Percentiles rank a stretch among this genome's conserved stretches.
Evolutionary conservation across 2,329 filamentous ascomycete species (phyloP).

Genomic region (Westerdykella sp.): DNA sequence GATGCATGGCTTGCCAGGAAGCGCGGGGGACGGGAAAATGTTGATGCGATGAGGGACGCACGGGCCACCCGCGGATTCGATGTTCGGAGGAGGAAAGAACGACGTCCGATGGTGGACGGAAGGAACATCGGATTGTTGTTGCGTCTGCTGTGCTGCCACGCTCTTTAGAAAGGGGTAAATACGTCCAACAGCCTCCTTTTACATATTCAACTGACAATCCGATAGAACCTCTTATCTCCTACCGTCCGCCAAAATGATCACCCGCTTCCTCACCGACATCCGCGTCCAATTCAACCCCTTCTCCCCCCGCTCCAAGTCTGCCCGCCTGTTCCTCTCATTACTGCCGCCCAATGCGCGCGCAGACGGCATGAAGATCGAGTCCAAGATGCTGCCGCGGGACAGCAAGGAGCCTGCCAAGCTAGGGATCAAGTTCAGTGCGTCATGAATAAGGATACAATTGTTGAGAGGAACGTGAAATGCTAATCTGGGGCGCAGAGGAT

Average conservation of each 20-base stretch:
- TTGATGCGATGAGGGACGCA: slow-evolving; percentile 9
- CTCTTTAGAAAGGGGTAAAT: no score
- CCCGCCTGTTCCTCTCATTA: slow-evolving; percentile 78
- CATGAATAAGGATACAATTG: not conserved
- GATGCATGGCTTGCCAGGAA: slow-evolving; percentile 6
- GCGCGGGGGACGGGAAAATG: slow-evolving; percentile 2
- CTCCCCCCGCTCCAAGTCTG: slow-evolving; percentile 69
- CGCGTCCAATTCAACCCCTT: slow-evolving; percentile 90
- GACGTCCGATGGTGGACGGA: no score
- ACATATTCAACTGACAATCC: no score
- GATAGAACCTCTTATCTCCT: not conserved
- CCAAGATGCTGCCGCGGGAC: slow-evolving; percentile 64
- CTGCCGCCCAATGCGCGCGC: slow-evolving; percentile 73
- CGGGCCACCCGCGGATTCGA: slow-evolving; percentile 9
- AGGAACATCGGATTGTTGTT: no score
- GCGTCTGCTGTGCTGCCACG: no score
- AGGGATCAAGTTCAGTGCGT: slow-evolving; percentile 79
- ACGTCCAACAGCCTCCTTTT: no score
- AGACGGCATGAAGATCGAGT: slow-evolving; percentile 68
- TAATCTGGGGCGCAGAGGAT: slow-evolving; percentile 59
- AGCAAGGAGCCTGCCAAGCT: slow-evolving; percentile 65
- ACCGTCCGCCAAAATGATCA: slow-evolving; percentile 60
- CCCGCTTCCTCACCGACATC: slow-evolving; percentile 78
- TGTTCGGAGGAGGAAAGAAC: no score
- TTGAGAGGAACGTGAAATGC: slow-evolving; percentile 1